Conservation (phyloP, 371 early-diverging fungal species). For the Funneliformis caledonium region DNA sequence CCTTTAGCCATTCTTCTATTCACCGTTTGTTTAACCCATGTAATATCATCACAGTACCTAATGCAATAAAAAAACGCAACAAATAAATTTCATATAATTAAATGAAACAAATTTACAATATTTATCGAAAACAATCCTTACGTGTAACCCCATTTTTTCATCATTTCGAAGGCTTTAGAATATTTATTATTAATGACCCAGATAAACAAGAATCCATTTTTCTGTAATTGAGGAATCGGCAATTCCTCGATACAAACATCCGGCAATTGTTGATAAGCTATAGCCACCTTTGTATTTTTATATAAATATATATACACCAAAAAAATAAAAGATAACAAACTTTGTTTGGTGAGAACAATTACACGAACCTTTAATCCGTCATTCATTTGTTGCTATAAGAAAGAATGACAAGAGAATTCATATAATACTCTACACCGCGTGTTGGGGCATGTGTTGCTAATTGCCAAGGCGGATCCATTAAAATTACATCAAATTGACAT, state of each 20-base stretch:
- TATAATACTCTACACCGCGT: constrained; percentile 69
- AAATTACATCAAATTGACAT: constrained; percentile 89
- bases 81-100: neutral
- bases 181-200: constrained; percentile 98
- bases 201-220: constrained; percentile 90
- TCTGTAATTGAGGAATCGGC: constrained; percentile 83
- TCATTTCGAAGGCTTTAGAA: constrained; percentile 87
- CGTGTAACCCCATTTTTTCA: constrained; percentile 93
- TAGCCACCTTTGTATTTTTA: constrained; percentile 76
- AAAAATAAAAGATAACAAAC: constrained; percentile 8
- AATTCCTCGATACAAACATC: constrained; percentile 90
- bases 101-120: neutral
- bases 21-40: constrained; percentile 96
- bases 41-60: constrained; percentile 90
- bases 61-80: constrained; percentile 4
- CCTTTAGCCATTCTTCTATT: constrained; percentile 95
- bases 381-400: too few species aligned
- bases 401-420: too few species aligned
- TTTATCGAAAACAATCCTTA: constrained; percentile 47
- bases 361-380: too few species aligned
- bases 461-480: constrained; percentile 97
- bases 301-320: neutral
- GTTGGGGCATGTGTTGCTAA: constrained; percentile 94
- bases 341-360: neutral
- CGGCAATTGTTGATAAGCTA: constrained; percentile 93